A percentile compares a stretch with the other conserved stretches of the same genome.
Conservation (phyloP, 1,284 basidiomycete species). For the Volvariella surrecta region DNA sequence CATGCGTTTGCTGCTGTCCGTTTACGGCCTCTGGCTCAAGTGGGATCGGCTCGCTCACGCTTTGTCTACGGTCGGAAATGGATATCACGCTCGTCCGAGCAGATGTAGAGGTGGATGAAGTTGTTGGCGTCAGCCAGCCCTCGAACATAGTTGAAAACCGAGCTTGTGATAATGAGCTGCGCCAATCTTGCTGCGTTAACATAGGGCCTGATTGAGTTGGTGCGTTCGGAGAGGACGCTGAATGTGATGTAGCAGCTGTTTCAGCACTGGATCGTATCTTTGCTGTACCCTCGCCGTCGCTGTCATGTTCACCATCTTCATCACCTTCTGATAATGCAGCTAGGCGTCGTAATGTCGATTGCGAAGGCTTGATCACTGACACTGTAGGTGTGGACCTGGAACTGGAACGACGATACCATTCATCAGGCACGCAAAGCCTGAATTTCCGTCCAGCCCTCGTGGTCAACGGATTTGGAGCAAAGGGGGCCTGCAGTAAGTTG, state of each 20-base stretch:
- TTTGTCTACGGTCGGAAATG: slow-evolving; percentile 39
- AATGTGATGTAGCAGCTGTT: slow-evolving; percentile 2
- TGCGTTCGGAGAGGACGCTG: neutral
- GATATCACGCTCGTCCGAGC: slow-evolving; percentile 23
- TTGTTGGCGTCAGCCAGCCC: slow-evolving; percentile 42
- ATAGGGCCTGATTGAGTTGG: slow-evolving; percentile 4
- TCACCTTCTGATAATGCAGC: slow-evolving; percentile 44
- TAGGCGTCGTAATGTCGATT: slow-evolving; percentile 39
- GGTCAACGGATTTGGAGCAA: slow-evolving; percentile 30
- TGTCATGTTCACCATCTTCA: slow-evolving; percentile 38
- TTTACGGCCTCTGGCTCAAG: slow-evolving; percentile 32
- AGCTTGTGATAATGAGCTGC: slow-evolving; percentile 42
- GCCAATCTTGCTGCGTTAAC: slow-evolving; percentile 29
- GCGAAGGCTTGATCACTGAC: slow-evolving; percentile 33
- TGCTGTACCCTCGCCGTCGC: slow-evolving; percentile 54
- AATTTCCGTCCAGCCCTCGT: slow-evolving; percentile 32
- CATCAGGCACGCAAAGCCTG: slow-evolving; percentile 64
- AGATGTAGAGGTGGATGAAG: slow-evolving; percentile 23
- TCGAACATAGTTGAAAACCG: slow-evolving; percentile 58
- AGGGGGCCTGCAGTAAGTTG: slow-evolving; percentile 27
- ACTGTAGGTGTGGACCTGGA: slow-evolving; percentile 37
- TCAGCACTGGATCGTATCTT: slow-evolving; percentile 23
- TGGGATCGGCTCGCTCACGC: slow-evolving; percentile 59
- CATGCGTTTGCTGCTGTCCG: slow-evolving; percentile 8
- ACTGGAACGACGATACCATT: slow-evolving; percentile 69